These are phyloP conservation scores for Termitomyces bulborhizus DNA, from an alignment of 768 basidiomycete genomes.

Conservation along the genomic window DNA sequence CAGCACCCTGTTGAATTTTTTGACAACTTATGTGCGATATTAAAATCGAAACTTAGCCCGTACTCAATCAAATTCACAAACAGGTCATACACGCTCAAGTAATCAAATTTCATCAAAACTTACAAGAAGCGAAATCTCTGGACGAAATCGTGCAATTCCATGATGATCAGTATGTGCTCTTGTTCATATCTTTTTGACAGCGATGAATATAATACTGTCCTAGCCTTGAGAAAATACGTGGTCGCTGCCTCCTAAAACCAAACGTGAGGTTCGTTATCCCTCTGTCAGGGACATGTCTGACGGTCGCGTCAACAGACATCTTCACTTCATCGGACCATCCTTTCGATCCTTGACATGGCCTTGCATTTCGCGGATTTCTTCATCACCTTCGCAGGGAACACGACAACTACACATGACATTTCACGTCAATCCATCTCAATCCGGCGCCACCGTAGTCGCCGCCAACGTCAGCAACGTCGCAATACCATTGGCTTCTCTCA, in stretches of 20 bases:
- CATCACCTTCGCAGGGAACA: conserved; percentile 52
- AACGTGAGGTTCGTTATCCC: conserved; percentile 35
- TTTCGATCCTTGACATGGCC: conserved; percentile 69
- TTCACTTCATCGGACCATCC: conserved; percentile 56
- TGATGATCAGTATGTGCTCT: conserved; percentile 53
- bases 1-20: conserved; percentile 44
- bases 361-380: conserved; percentile 66
- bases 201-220: not conserved
- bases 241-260: conserved; percentile 56
- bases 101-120: conserved; percentile 48
- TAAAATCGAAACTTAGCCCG: not conserved
- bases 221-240: conserved; percentile 47
- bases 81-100: conserved; percentile 69
- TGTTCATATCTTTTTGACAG: not conserved
- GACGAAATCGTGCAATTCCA: conserved; percentile 74
- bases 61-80: not conserved
- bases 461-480: conserved; percentile 44
- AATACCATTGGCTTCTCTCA: conserved; percentile 61
- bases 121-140: conserved; percentile 52
- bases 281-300: not conserved
- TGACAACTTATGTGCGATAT: conserved; percentile 63
- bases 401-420: conserved; percentile 52
- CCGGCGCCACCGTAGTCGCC: conserved; percentile 57
- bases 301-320: conserved; percentile 40
- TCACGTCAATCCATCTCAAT: conserved; percentile 45